A percentile compares a stretch with the other conserved stretches of the same genome.
Evolutionary conservation across 1,284 basidiomycete species (phyloP).

Genomic region (Irpex sp.): DNA sequence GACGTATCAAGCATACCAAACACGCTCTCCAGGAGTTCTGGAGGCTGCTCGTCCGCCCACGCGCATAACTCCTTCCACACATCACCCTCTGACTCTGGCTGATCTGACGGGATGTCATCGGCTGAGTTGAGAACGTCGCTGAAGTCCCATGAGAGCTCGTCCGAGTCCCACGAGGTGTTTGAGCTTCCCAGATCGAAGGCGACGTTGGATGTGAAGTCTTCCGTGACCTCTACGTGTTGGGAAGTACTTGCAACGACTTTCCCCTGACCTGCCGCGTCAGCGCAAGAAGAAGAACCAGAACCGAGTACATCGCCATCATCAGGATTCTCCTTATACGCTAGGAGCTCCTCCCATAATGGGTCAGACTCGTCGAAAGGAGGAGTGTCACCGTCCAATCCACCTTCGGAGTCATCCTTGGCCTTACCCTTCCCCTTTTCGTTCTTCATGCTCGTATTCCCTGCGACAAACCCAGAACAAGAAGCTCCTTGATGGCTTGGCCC

Average conservation of each 20-base stretch:
- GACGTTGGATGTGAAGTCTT: too few relatives aligned
- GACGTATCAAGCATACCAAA: neutral
- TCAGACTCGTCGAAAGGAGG: neutral
- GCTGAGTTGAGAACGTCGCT: neutral
- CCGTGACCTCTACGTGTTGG: too few relatives aligned
- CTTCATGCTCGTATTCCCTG: neutral
- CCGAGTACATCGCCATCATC: too few relatives aligned
- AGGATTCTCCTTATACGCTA: neutral
- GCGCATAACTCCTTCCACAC: neutral
- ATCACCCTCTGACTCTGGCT: neutral
- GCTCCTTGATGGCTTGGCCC: too few relatives aligned
- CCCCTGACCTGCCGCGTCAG: neutral
- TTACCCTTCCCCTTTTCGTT: neutral
- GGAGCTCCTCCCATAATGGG: neutral
- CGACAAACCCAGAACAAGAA: neutral
- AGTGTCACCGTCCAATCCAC: neutral
- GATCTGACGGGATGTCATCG: neutral
- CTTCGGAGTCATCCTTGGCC: neutral
- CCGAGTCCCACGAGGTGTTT: neutral
- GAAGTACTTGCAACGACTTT: too few relatives aligned
- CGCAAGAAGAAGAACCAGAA: neutral
- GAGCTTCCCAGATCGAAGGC: too few relatives aligned
- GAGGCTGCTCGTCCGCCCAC: neutral
- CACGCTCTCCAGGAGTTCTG: neutral
- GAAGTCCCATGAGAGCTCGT: neutral